phyloP scores from a whole-genome alignment of 2,329 filamentous ascomycete species.

The Nothophoma quercina region DNA sequence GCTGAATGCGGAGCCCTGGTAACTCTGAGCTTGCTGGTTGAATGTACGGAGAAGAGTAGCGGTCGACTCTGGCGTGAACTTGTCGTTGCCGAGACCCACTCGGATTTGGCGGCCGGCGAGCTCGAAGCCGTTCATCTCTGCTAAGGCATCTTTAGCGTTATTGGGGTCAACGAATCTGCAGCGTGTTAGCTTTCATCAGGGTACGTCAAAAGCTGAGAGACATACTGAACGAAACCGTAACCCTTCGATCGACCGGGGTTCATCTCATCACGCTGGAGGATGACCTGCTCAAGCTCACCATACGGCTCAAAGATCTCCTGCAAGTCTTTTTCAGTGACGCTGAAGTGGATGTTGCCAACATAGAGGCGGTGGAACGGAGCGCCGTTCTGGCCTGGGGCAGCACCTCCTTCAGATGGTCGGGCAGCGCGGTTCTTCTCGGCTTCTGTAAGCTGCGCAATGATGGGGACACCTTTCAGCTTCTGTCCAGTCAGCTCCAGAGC shows the following conservation, averaged over 20 bases:
- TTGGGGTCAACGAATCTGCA: slow-evolving; percentile 87
- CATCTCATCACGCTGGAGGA: slow-evolving; percentile 96
- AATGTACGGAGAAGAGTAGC: slow-evolving; percentile 92
- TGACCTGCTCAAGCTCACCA: slow-evolving; percentile 95
- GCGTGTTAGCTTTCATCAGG: slow-evolving; percentile 23
- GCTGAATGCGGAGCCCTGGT: slow-evolving; percentile 90
- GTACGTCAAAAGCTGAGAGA: slow-evolving; percentile 34
- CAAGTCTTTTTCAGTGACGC: slow-evolving; percentile 94
- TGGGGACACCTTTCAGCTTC: slow-evolving; percentile 96
- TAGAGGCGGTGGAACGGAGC: slow-evolving; percentile 98
- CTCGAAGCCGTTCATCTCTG: slow-evolving; percentile 99
- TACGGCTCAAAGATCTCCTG: slow-evolving; percentile 98
- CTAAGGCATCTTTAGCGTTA: slow-evolving; percentile 90
- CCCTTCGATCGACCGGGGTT: slow-evolving; percentile 65
- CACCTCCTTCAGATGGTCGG: slow-evolving; percentile 69
- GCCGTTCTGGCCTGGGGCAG: slow-evolving; percentile 75
- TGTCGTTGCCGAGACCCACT: slow-evolving; percentile 99
- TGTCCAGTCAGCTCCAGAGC: slow-evolving; percentile 98
- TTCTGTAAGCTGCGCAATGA: slow-evolving; percentile 98
- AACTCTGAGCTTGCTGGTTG: slow-evolving; percentile 68
- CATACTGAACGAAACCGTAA: slow-evolving; percentile 98
- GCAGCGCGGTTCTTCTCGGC: slow-evolving; percentile 99
- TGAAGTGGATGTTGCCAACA: slow-evolving; percentile 99
- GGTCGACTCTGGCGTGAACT: slow-evolving; percentile 98
- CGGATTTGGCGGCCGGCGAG: slow-evolving; percentile 96